Base-by-base conservation (phyloP, 2,329 filamentous ascomycete genomes). In the Phialophora chinensis region DNA sequence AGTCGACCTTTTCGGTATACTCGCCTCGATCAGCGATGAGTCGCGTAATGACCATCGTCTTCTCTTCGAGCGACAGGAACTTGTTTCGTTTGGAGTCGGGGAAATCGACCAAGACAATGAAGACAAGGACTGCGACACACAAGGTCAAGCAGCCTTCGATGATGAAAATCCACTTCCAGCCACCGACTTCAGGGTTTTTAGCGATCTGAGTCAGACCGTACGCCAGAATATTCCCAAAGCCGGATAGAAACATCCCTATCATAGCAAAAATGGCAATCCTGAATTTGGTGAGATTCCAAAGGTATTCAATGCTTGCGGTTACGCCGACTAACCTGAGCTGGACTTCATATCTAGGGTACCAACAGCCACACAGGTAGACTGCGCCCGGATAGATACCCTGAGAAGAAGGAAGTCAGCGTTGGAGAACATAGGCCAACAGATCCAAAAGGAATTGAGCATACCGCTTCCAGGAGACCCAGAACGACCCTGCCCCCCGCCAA, bases 71-170 rank as follows among this genome's bases (percentile, higher is more conserved):
- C 3, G 81, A 83, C 25, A 90, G 79, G 73, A 90, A 90, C 71
- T 75, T 79, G 70, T 86, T 83, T 63, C 84, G 87, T 0, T 86
- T 81, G 33, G 86, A 80, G 70, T 90, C 88, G 0, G 88, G 88
- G 68, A 91, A 90, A 72, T 90, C 87, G 44, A 90, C 81, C 77
- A 90, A 89, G 87, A 88, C 90, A 81, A 87, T 89, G 72, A 87
- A 90, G 0, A 87, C 88, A 7, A 82, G 64, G 38, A 88, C 72
- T 2, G 87, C 87, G 20, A 90, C 77, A 27, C 86, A 60, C 66
- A 82, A 82, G 6, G 88, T 83, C 69, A 90, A 86, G 8, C 85
- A 72, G 0, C 88, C 88, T 71, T 90, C 87, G 0, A 90, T 85
- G 0, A 90, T 75, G 69, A 87, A 90, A 87, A 90, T 90, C 82